These are phyloP conservation scores for Monosporascus ibericus DNA, from an alignment of 2,329 filamentous ascomycete species.

Conservation along the genomic window DNA sequence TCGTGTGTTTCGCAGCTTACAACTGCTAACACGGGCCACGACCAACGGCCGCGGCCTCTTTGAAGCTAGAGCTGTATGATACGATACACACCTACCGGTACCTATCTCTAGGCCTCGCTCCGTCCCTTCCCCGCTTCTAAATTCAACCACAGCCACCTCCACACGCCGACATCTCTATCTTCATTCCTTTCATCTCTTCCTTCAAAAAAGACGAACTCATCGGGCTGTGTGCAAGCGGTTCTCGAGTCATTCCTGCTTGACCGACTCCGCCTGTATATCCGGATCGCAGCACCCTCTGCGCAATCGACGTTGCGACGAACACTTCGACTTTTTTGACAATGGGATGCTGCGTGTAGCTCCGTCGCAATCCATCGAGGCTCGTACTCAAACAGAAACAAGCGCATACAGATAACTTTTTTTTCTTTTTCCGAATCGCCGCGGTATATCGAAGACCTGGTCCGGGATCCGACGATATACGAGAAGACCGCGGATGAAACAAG, in stretches of 20 bases:
- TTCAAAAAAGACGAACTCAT: neutral
- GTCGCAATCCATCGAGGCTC: constrained; percentile 22
- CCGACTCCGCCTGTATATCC: constrained; percentile 1
- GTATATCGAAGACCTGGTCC: neutral
- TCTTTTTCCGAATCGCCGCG: neutral
- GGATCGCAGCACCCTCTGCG: constrained; percentile 1
- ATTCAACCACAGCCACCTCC: neutral
- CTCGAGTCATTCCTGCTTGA: too few species aligned
- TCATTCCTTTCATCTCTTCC: neutral
- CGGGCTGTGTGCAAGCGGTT: too few species aligned
- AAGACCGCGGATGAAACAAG: neutral
- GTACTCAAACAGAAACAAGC: constrained; percentile 7
- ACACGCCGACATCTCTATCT: neutral
- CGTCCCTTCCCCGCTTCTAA: neutral
- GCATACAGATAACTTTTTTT: neutral
- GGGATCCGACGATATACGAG: neutral
- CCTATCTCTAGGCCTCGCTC: neutral
- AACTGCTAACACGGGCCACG: neutral
- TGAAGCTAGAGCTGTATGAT: neutral
- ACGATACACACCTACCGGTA: neutral
- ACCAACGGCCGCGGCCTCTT: too few species aligned
- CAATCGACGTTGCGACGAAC: constrained; percentile 14
- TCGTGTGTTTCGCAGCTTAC: neutral
- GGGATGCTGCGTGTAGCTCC: constrained; percentile 24
- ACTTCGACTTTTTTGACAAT: constrained; percentile 17